Evolutionary conservation across 495 filamentous ascomycete genomes (phyloP).

Genomic region (Trypethelium eluteriae): DNA sequence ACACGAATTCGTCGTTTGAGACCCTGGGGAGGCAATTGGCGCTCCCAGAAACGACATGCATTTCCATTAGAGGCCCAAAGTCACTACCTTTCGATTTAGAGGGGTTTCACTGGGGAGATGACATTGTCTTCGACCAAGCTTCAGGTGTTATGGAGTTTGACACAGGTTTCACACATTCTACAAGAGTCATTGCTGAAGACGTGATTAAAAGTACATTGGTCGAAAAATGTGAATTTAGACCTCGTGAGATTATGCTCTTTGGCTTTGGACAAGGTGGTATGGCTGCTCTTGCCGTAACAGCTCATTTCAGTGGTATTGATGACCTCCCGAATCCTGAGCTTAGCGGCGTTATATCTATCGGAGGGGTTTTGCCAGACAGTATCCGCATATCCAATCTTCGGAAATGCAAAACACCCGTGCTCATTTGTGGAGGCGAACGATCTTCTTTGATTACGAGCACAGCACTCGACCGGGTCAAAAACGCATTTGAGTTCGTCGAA

Average conservation of each 20-base stretch:
- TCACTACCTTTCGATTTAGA: slow-evolving; percentile 65
- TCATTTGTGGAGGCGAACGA: slow-evolving; percentile 61
- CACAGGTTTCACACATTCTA: slow-evolving; percentile 59
- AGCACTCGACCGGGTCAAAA: slow-evolving; percentile 54
- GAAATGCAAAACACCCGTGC: slow-evolving; percentile 62
- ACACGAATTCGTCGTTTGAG: slow-evolving; percentile 61
- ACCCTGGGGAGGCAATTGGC: slow-evolving; percentile 62
- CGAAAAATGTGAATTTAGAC: slow-evolving; percentile 60
- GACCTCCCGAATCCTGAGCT: slow-evolving; percentile 27
- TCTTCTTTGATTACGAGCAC: slow-evolving; percentile 55
- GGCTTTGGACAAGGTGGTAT: slow-evolving; percentile 88
- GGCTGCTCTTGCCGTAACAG: slow-evolving; percentile 54
- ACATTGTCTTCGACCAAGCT: slow-evolving; percentile 57
- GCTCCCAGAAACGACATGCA: slow-evolving; percentile 69
- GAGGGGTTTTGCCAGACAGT: slow-evolving; percentile 54
- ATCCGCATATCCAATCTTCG: slow-evolving; percentile 35
- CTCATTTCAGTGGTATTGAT: slow-evolving; percentile 26
- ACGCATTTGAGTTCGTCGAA: slow-evolving; percentile 64
- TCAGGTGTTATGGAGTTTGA: slow-evolving; percentile 68
- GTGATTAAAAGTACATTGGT: slow-evolving; percentile 56
- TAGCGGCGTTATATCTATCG: slow-evolving; percentile 67
- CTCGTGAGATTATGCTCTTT: slow-evolving; percentile 64
- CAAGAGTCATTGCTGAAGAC: slow-evolving; percentile 44
- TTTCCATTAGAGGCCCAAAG: slow-evolving; percentile 67
- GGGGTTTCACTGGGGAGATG: slow-evolving; percentile 92